Percentiles rank a stretch among this genome's conserved stretches.
Evolutionary conservation across 495 filamentous ascomycete species (phyloP).

Genomic region (Tuber borchii): DNA sequence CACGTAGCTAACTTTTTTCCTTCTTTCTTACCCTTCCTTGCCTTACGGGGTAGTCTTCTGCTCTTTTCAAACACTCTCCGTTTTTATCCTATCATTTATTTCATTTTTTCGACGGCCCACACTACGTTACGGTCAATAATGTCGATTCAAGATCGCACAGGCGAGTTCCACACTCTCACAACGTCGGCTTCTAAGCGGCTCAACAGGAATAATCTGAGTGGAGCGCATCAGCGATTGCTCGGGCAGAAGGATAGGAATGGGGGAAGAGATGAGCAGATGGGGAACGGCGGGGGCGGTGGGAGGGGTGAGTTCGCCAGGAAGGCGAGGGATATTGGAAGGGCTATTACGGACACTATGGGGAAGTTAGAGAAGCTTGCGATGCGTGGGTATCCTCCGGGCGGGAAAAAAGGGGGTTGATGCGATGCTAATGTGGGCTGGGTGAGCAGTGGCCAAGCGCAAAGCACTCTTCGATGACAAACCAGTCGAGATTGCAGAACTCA

Average conservation of each 20-base stretch:
- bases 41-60: neutral
- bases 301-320: conserved; percentile 82
- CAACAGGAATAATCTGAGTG: conserved; percentile 46
- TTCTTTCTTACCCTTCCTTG: neutral
- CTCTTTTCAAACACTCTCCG: neutral
- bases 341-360: conserved; percentile 84
- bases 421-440: conserved; percentile 4
- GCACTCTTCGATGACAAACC: conserved; percentile 95
- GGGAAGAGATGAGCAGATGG: conserved; percentile 12
- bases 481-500: conserved; percentile 92
- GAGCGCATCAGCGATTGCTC: conserved; percentile 38
- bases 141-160: conserved; percentile 93
- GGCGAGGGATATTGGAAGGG: conserved; percentile 82
- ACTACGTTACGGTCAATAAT: conserved; percentile 38
- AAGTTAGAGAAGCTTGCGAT: conserved; percentile 90
- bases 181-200: conserved; percentile 53
- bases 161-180: conserved; percentile 87
- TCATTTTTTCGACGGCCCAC: conserved; percentile 5
- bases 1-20: neutral
- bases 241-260: conserved; percentile 40
- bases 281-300: conserved; percentile 49
- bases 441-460: conserved; percentile 81
- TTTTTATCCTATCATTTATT: neutral
- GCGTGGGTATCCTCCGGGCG: conserved; percentile 48
- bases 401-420: conserved; percentile 9